phyloP scores from a whole-genome alignment of 148 eudicot genomes.

The Suaeda aralocaspica region DNA sequence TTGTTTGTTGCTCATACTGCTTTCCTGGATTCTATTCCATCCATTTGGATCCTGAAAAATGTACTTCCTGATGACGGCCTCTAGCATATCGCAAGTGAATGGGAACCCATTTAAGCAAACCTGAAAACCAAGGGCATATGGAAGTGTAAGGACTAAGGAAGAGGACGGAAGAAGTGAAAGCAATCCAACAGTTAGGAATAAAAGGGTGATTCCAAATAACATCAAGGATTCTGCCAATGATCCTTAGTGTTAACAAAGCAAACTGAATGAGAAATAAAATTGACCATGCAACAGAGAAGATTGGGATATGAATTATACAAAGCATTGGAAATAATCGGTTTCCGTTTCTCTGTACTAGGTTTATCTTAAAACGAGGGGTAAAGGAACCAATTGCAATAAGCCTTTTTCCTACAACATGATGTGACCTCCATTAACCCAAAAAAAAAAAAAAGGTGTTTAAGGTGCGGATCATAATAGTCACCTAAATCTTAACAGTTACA shows the following conservation, averaged over 20 bases:
- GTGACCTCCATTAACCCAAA: not conserved
- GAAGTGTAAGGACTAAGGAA: not conserved
- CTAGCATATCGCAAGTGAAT: constrained; percentile 71
- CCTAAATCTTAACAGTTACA: not conserved
- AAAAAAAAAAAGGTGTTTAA: not conserved
- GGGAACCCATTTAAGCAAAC: constrained; percentile 59
- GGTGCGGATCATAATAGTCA: not conserved
- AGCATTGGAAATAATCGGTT: not conserved
- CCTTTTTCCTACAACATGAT: not conserved
- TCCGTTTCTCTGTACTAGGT: not conserved
- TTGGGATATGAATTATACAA: not conserved
- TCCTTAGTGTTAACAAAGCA: not conserved
- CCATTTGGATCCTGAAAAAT: constrained; percentile 90
- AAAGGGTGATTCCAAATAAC: not conserved
- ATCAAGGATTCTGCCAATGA: not conserved
- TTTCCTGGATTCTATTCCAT: constrained; percentile 44
- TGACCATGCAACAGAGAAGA: not conserved
- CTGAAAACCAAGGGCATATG: constrained; percentile 17
- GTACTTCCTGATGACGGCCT: constrained; percentile 80
- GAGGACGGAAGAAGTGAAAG: not conserved
- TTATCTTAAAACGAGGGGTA: not conserved
- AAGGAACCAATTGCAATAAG: not conserved
- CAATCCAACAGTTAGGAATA: not conserved
- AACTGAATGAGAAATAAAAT: not conserved
- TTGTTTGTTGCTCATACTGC: constrained; percentile 54